Evolutionary conservation across 2,329 filamentous ascomycete genomes (phyloP), one percentile per base, ranked within the genome.

Genomic region (Aphanocladium album): DNA sequence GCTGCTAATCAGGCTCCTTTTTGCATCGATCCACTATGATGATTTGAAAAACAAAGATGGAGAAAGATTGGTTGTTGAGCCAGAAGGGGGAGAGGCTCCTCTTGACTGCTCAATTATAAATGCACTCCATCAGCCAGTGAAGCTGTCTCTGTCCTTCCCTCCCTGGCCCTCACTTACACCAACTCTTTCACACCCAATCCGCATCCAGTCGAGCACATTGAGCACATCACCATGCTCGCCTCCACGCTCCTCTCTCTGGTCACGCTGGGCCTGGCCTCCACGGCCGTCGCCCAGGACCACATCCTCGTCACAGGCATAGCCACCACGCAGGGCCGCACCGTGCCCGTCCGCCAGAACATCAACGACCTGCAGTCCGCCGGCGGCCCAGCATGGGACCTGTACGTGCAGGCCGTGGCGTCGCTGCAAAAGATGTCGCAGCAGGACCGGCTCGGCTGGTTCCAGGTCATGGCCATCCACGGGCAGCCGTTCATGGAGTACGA

Each of bases 401-500:
- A 76, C 62, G 69, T 79, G 19, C 72, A 72, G 47, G 76, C 73
- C 7, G 63, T 79, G 30, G 66, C 70, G 12, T 67, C 70, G 35
- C 66, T 79, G 33, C 72, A 78, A 61, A 68, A 67, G 1, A 65
- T 64, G 27, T 61, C 72, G 56, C 70, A 76, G 59, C 66, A 67
- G 16, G 71, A 78, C n/a, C 67, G 70, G 60, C 57, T 67, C 56
- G 80, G 77, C 3, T 79, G 76, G 65, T 79, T 76, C 62, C 69
- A 74, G 45, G 68, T 80, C 53, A 66, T 71, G 61, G 65, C 63
- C 17, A 66, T 68, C 30, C 67, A 68, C 56, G 67, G 66, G 11
- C 55, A 68, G 52, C 73, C 73, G 5, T 70, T 67, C 17, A 59
- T 62, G n/a, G 62, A 71, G 2, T 75, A 69, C 63, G 72, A 70